Percentiles rank a stretch among this genome's conserved stretches.
phyloP scores from a whole-genome alignment of 179 eudicot genomes.

The Heliamphora pulchella region DNA sequence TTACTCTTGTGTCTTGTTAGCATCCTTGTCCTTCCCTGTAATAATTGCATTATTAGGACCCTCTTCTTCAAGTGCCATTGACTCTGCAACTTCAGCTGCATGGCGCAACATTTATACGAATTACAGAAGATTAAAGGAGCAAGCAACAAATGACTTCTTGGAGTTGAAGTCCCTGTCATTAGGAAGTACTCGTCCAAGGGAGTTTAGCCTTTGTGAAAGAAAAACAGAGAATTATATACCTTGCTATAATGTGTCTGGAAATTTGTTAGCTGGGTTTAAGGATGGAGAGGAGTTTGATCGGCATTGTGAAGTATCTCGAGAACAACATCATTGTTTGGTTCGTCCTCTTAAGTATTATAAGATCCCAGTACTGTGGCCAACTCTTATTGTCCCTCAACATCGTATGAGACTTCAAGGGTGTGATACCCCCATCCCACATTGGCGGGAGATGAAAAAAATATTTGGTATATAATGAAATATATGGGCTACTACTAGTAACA shows the following conservation, averaged over 20 bases:
- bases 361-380: constrained; percentile 86
- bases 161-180: constrained; percentile 49
- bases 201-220: constrained; percentile 67
- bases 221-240: constrained; percentile 82
- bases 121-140: constrained; percentile 77
- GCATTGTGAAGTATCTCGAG: constrained; percentile 60
- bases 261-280: constrained; percentile 52
- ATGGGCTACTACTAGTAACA: no score
- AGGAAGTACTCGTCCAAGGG: constrained; percentile 41
- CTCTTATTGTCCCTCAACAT: no score
- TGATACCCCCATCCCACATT: no score
- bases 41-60: constrained; percentile 52
- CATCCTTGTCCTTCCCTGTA: constrained; percentile 41
- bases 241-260: constrained; percentile 72
- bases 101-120: constrained; percentile 37
- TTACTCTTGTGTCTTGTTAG: constrained; percentile 56
- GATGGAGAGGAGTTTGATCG: constrained; percentile 87
- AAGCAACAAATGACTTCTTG: constrained; percentile 64
- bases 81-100: constrained; percentile 29
- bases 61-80: constrained; percentile 45
- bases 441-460: no score
- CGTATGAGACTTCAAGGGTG: constrained; percentile 95
- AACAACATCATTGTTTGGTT: constrained; percentile 52
- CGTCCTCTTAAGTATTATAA: constrained; percentile 90
- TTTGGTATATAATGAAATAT: no score